Conservation (phyloP, 2,329 filamentous ascomycete genomes). For the Paecilomyces sp. region DNA sequence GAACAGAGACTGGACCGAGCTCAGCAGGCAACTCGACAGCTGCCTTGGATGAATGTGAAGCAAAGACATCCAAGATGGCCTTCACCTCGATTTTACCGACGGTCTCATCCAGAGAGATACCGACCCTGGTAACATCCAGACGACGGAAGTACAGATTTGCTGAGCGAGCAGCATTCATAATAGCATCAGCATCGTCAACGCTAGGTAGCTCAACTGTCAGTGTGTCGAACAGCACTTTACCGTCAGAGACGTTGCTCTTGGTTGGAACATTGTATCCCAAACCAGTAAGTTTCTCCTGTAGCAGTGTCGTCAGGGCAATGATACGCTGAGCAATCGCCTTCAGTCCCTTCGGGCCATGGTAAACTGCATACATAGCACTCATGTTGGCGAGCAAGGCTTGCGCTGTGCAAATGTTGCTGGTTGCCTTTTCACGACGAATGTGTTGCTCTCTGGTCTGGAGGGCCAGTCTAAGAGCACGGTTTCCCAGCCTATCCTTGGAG, state of each 20-base stretch:
- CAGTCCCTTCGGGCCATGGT: slow-evolving; percentile 80
- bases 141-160: slow-evolving; percentile 57
- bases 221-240: slow-evolving; percentile 68
- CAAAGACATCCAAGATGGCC: slow-evolving; percentile 52
- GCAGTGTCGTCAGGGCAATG: slow-evolving; percentile 61
- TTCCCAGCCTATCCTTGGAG: slow-evolving; percentile 81
- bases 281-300: slow-evolving; percentile 58
- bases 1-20: slow-evolving; percentile 35
- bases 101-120: slow-evolving; percentile 74
- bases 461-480: slow-evolving; percentile 72
- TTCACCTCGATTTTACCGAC: slow-evolving; percentile 50
- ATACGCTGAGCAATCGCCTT: slow-evolving; percentile 75
- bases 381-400: slow-evolving; percentile 93
- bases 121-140: slow-evolving; percentile 54
- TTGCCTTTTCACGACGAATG: slow-evolving; percentile 92
- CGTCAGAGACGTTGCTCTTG: slow-evolving; percentile 49
- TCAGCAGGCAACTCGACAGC: slow-evolving; percentile 25
- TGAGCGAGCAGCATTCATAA: slow-evolving; percentile 45
- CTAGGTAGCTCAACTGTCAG: slow-evolving; percentile 57
- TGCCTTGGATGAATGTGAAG: slow-evolving; percentile 32
- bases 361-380: slow-evolving; percentile 89
- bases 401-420: slow-evolving; percentile 94
- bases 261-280: slow-evolving; percentile 59
- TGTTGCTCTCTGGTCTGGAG: slow-evolving; percentile 94
- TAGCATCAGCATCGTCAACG: slow-evolving; percentile 44